Evolutionary conservation across 2,329 filamentous ascomycete genomes (phyloP).

Genomic region (Calonectria pteridis): DNA sequence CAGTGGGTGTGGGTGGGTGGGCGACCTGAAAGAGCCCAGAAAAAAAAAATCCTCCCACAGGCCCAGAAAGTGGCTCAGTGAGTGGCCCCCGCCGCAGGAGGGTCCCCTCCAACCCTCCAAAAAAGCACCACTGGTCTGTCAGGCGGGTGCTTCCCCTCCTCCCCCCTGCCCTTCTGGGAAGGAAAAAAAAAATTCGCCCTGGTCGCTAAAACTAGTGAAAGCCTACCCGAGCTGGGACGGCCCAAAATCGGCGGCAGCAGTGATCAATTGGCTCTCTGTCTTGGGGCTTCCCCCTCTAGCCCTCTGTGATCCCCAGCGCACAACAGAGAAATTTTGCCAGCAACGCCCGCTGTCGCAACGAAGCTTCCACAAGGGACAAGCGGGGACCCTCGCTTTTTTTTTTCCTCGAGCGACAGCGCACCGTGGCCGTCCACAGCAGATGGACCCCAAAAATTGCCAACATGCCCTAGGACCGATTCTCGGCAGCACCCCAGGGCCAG

Average conservation of each 20-base stretch:
- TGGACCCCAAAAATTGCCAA: slow-evolving; percentile 6
- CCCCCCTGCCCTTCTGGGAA: slow-evolving; percentile 8
- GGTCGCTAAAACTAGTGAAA: background rate
- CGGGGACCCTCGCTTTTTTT: background rate
- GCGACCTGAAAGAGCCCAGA: slow-evolving; percentile 31
- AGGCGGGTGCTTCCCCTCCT: slow-evolving; percentile 8
- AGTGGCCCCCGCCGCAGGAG: slow-evolving; percentile 16
- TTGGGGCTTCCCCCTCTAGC: slow-evolving; percentile 8
- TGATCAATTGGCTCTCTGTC: slow-evolving; percentile 16
- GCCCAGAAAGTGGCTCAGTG: slow-evolving; percentile 23
- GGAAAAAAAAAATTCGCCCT: background rate
- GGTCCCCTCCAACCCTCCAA: slow-evolving; percentile 7
- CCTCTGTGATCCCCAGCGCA: slow-evolving; percentile 22
- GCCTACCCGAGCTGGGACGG: slow-evolving; percentile 2
- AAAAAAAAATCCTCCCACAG: slow-evolving; percentile 28
- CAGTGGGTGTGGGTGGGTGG: slow-evolving; percentile 22
- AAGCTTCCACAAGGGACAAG: slow-evolving; percentile 9
- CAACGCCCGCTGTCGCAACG: background rate
- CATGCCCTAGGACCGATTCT: slow-evolving; percentile 5
- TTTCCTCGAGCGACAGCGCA: slow-evolving; percentile 1
- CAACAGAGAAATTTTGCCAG: slow-evolving; percentile 12
- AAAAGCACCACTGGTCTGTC: slow-evolving; percentile 1
- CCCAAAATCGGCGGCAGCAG: slow-evolving; percentile 16
- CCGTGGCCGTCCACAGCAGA: slow-evolving; percentile 17
- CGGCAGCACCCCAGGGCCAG: slow-evolving; percentile 6